Base-by-base conservation (phyloP, 176 grass and related monocot genomes). In the Zoysia japonica region DNA sequence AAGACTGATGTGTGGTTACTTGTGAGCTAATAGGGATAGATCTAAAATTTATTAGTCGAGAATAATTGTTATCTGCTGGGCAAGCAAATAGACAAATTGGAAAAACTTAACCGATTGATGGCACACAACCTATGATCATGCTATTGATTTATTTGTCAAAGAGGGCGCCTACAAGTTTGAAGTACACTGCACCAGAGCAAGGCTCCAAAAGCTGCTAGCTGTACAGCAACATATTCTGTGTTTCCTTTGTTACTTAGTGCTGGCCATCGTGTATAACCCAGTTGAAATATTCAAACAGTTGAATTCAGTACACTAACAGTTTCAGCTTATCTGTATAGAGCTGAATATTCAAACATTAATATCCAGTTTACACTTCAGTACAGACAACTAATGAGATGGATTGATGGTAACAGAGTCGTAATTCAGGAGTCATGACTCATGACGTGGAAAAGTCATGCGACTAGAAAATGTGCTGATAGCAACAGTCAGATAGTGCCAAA, bases 261-360 rank as follows among this genome's bases (percentile, higher is more conserved):
- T 71, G 47, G 71, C 47, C 64, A 65, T 37, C 51, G 49, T 72
- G 40, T 55, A 40, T 6, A 36, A n/a, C 42, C 19, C 41, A 10
- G 57, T 79, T 78, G 57, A 72, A 75, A 38, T 86, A 60, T 64
- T 82, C 78, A 65, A 46, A 86, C 55, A 11, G 47, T 76, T 71
- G 55, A 47, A 68, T 82, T 38, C 36, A 40, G 70, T 20, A 47
- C 46, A 11, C 59, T 66, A 47, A 69, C 62, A 16, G 20, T 61
- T 51, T 74, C 28, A 0, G 17, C 37, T 84, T 47, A 39, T 45
- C 11, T 80, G 5, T 47, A 16, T 35, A 50, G 6, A 43, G 61
- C 7, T 55, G 65, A 41, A 49, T 59, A 6, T 54, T 62, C 45
- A 38, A 37, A 47, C 36, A 48, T 12, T 67, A 52, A 5, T 46